These are phyloP conservation scores for Trichoderma lentiforme DNA, from an alignment of 2,329 filamentous ascomycete species.

Conservation along the genomic window DNA sequence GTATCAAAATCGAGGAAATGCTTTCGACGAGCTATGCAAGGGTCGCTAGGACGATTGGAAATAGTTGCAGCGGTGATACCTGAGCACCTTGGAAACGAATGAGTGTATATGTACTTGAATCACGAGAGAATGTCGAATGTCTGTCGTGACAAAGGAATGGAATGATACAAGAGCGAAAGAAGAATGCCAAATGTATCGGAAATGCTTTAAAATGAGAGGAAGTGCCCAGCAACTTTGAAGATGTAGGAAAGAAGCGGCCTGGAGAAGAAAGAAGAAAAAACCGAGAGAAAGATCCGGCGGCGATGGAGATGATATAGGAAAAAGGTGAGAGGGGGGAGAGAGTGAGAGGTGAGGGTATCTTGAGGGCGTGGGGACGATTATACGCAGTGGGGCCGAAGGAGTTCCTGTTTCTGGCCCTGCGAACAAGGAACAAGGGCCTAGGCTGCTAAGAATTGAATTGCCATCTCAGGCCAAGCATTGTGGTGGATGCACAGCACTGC, in stretches of 20 bases:
- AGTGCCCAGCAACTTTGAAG: slow-evolving; percentile 33
- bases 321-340: neutral
- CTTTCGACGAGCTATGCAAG: slow-evolving; percentile 8
- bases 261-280: slow-evolving; percentile 23
- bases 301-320: slow-evolving; percentile 9
- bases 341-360: slow-evolving; percentile 4
- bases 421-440: neutral
- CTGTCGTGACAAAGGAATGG: slow-evolving; percentile 28
- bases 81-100: slow-evolving; percentile 33
- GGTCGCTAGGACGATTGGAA: slow-evolving; percentile 10
- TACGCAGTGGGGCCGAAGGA: slow-evolving; percentile 10
- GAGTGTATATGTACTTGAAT: slow-evolving; percentile 20
- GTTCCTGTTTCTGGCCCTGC: neutral
- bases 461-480: neutral
- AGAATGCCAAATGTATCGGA: slow-evolving; percentile 25
- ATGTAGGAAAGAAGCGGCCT: slow-evolving; percentile 20
- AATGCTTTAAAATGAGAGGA: slow-evolving; percentile 31
- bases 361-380: neutral
- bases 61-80: slow-evolving; percentile 30
- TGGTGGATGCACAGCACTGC: neutral
- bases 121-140: slow-evolving; percentile 23
- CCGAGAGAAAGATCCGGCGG: slow-evolving; percentile 12
- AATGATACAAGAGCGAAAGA: slow-evolving; percentile 30
- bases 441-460: neutral
- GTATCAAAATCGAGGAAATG: neutral